Percentiles rank a stretch among this genome's conserved stretches.
phyloP scores from a whole-genome alignment of 345 rosid genomes.

The Lagerstroemia speciosa region DNA sequence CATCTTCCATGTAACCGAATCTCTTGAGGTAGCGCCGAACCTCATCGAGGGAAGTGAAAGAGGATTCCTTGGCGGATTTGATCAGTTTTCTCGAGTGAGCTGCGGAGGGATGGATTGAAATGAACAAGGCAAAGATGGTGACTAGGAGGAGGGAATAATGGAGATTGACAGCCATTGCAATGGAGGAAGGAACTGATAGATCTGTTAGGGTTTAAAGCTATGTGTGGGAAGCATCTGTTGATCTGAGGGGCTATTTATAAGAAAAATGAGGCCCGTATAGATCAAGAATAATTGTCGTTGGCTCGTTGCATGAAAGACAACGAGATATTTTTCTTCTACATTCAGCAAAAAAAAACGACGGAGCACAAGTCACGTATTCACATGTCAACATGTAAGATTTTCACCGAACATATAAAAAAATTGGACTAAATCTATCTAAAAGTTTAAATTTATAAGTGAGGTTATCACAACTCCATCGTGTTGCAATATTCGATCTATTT shows the following conservation, averaged over 20 bases:
- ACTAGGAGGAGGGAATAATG: neutral
- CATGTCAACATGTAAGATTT: no score
- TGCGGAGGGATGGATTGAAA: neutral
- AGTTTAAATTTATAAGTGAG: no score
- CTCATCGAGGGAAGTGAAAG: neutral
- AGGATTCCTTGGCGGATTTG: neutral
- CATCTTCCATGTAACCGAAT: slow-evolving; percentile 15
- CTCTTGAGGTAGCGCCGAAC: slow-evolving; percentile 11
- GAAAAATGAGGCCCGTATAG: no score
- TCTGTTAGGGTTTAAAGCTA: neutral
- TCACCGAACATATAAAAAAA: no score
- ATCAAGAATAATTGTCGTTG: no score
- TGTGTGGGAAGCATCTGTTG: neutral
- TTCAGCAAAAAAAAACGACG: no score
- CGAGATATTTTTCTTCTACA: no score
- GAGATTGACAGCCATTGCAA: neutral
- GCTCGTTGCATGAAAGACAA: no score
- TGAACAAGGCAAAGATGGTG: neutral
- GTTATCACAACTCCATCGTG: no score
- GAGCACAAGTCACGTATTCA: no score
- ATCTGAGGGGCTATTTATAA: neutral
- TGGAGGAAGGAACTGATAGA: neutral
- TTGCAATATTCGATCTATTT: no score
- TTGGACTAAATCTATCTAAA: no score
- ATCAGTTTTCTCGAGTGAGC: neutral